phyloP scores from a whole-genome alignment of 1,284 basidiomycete species.

The Cutaneotrichosporon sp. region DNA sequence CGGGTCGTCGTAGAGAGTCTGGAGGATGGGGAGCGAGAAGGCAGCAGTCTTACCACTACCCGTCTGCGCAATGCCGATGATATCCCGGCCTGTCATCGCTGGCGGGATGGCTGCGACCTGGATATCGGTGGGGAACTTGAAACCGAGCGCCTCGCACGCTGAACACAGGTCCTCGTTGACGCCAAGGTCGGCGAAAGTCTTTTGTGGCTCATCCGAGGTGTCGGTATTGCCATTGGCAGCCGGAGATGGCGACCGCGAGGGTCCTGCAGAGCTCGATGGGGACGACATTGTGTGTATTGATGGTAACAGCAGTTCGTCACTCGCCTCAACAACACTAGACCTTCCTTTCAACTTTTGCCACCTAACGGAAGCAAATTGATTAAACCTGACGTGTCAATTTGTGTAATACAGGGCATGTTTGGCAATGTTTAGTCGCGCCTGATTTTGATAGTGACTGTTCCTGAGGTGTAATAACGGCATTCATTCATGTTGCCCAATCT shows the following conservation, averaged over 20 bases:
- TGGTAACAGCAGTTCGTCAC: background rate
- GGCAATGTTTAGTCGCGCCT: constrained; percentile 13
- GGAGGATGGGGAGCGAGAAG: constrained; percentile 92
- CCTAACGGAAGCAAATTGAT: background rate
- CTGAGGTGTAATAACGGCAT: background rate
- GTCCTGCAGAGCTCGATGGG: constrained; percentile 23
- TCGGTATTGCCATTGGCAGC: constrained; percentile 12
- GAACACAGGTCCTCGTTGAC: constrained; percentile 86
- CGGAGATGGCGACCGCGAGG: constrained; percentile 24
- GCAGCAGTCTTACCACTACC: constrained; percentile 98
- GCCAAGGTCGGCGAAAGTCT: constrained; percentile 65
- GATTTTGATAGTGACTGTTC: constrained; percentile 16
- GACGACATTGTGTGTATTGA: constrained; percentile 17
- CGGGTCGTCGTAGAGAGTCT: constrained; percentile 95
- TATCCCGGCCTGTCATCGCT: constrained; percentile 86
- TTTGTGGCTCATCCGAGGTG: constrained; percentile 20
- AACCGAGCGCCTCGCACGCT: constrained; percentile 78
- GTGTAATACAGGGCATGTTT: background rate
- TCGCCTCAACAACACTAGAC: background rate
- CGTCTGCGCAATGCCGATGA: constrained; percentile 96
- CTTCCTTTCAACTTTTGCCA: constrained; percentile 1
- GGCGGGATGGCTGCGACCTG: constrained; percentile 86
- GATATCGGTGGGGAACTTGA: constrained; percentile 86
- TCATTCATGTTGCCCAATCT: background rate
- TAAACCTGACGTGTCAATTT: constrained; percentile 9